These are phyloP conservation scores for Chrysanthemum makinoi DNA, from an alignment of 129 eudicot species.

Conservation along the genomic window DNA sequence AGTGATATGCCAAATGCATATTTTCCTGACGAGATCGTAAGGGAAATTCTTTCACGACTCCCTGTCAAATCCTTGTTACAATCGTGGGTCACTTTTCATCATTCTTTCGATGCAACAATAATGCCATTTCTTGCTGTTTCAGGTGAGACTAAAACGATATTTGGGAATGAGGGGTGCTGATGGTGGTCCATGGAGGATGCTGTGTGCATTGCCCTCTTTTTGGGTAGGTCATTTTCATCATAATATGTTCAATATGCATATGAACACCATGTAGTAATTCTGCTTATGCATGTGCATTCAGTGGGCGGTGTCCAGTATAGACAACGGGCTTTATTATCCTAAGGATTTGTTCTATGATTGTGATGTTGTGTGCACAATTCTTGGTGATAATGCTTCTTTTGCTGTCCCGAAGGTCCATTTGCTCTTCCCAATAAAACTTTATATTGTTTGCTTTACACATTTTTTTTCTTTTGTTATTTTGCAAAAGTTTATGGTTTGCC, in stretches of 20 bases:
- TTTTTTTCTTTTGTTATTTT: too few species aligned
- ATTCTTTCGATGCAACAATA: too few species aligned
- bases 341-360: conserved; percentile 70
- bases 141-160: too few species aligned
- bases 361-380: conserved; percentile 56
- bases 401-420: conserved; percentile 66
- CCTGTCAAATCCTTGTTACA: conserved; percentile 39
- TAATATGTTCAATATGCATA: too few species aligned
- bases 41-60: conserved; percentile 36
- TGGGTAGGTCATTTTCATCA: too few species aligned
- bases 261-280: too few species aligned
- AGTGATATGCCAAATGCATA: conserved; percentile 7
- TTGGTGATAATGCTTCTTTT: conserved; percentile 70
- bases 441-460: neutral
- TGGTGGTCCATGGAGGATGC: too few species aligned
- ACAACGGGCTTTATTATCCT: conserved; percentile 52
- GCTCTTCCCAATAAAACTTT: conserved; percentile 3
- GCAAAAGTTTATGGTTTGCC: neutral
- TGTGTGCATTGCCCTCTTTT: too few species aligned
- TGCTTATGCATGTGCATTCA: neutral
- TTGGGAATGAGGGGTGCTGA: too few species aligned
- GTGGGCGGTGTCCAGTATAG: conserved; percentile 68
- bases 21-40: conserved; percentile 33
- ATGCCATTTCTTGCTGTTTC: too few species aligned
- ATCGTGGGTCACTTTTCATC: neutral